Evolutionary conservation across 441 rosid genomes (phyloP).

Genomic region (Adansonia madagascariensis): DNA sequence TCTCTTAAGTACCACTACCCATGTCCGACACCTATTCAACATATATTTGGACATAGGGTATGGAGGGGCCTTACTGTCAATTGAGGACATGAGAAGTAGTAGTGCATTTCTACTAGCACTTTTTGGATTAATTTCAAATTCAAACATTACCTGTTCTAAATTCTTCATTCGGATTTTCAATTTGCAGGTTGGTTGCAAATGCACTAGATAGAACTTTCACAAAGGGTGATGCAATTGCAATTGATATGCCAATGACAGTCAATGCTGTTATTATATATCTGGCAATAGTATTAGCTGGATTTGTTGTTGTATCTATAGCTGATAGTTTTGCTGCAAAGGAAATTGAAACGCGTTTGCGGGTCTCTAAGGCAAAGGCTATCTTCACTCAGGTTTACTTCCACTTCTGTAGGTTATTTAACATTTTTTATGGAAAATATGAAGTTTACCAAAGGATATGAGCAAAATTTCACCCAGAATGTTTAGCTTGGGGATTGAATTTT

Average conservation of each 20-base stretch:
- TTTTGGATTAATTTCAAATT: not conserved
- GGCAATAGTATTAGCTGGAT: conserved; percentile 76
- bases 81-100: no score
- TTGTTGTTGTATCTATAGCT: conserved; percentile 82
- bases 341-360: conserved; percentile 72
- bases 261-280: conserved; percentile 76
- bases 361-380: conserved; percentile 77
- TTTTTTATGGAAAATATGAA: not conserved
- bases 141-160: no score
- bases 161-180: no score
- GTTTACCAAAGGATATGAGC: not conserved
- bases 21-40: no score
- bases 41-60: no score
- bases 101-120: not conserved
- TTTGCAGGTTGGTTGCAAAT: conserved; percentile 75
- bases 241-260: conserved; percentile 92
- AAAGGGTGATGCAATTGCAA: conserved; percentile 84
- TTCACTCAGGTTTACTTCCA: conserved; percentile 71
- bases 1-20: no score
- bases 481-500: no score
- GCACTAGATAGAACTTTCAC: conserved; percentile 59
- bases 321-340: conserved; percentile 90
- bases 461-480: not conserved
- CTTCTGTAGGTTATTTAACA: not conserved
- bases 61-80: not conserved